These are phyloP conservation scores for Rosa hybrid DNA, from an alignment of 331 rosid genomes.

Conservation along the genomic window DNA sequence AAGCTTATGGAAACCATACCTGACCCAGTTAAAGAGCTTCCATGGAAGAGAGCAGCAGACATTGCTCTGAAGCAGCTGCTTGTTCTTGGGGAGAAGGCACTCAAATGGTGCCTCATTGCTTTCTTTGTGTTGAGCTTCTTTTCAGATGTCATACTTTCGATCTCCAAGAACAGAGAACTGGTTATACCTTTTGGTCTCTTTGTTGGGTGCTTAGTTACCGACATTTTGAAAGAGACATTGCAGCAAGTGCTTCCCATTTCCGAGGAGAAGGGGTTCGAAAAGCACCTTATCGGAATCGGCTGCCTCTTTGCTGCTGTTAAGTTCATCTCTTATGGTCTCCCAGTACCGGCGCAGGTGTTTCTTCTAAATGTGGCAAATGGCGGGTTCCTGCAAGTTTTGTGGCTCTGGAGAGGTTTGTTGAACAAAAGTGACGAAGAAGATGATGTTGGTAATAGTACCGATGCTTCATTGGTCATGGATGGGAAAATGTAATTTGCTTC, in stretches of 20 bases:
- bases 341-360: slow-evolving; percentile 23
- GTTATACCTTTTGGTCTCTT: slow-evolving; percentile 51
- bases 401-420: slow-evolving; percentile 41
- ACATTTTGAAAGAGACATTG: slow-evolving; percentile 39
- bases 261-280: slow-evolving; percentile 29
- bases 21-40: slow-evolving; percentile 36
- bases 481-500: slow-evolving; percentile 9
- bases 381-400: slow-evolving; percentile 47
- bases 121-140: slow-evolving; percentile 23
- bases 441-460: slow-evolving; percentile 1
- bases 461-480: slow-evolving; percentile 11
- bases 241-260: slow-evolving; percentile 29
- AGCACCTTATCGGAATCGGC: slow-evolving; percentile 33
- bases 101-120: slow-evolving; percentile 34
- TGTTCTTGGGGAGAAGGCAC: slow-evolving; percentile 31
- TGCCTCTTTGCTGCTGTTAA: slow-evolving; percentile 37
- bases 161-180: slow-evolving; percentile 40
- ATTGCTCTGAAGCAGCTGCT: slow-evolving; percentile 27
- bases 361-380: slow-evolving; percentile 48
- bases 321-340: slow-evolving; percentile 26
- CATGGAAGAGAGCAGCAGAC: slow-evolving; percentile 43
- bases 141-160: slow-evolving; percentile 40
- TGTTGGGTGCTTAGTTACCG: slow-evolving; percentile 38
- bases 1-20: slow-evolving; percentile 41
- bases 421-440: slow-evolving; percentile 5